Base-by-base conservation (phyloP, 306 rosid genomes). In the Pyrus pyrifolia region DNA sequence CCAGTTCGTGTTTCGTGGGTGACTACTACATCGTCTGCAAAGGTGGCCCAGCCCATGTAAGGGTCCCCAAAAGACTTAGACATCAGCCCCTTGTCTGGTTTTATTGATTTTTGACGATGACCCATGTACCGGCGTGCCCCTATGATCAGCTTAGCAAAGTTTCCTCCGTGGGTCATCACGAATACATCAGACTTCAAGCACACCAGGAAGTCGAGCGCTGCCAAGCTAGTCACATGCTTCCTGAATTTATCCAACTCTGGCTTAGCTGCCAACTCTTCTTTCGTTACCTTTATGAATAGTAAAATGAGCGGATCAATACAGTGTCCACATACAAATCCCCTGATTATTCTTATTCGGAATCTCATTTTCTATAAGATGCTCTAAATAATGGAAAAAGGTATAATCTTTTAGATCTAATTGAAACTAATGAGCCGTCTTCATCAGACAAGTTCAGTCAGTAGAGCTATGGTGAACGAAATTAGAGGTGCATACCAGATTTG, bases 161-260 rank as follows among this genome's bases (percentile, higher is more conserved):
- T 95, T 59, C 99, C 99, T 77, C 99, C 99, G 69, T 95, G 99
- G 62, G 99, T 95, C 99, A 95, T 95, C 80, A 95, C 97, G 52
- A 95, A 95, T 27, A 92, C 99, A 80, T 95, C 99, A 11, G 99
- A 95, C 76, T 95, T 95, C 89, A 95, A 88, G 87, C 99, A 95
- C 49, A 95, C 99, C 83, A 95, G 86, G 93, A 95, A 95, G 79
- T 95, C 99, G 11, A 95, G 93, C 53, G 99, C 99, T 27, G 99
- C 99, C 58, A 95, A 90, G 83, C 97, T 95, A 11, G 99, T 95
- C 76, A 95, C 99, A 74, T 95, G 99, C 88, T 92, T 95, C 87
- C 91, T 86, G 82, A 95, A 92, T 80, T 83, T 86, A 86, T 88
- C 97, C 79, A 95, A 78, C 81, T 95, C 99, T 35, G 87, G 96